Evolutionary conservation across 176 grass and related monocot species (phyloP).

Genomic region (Oryza nivara): DNA sequence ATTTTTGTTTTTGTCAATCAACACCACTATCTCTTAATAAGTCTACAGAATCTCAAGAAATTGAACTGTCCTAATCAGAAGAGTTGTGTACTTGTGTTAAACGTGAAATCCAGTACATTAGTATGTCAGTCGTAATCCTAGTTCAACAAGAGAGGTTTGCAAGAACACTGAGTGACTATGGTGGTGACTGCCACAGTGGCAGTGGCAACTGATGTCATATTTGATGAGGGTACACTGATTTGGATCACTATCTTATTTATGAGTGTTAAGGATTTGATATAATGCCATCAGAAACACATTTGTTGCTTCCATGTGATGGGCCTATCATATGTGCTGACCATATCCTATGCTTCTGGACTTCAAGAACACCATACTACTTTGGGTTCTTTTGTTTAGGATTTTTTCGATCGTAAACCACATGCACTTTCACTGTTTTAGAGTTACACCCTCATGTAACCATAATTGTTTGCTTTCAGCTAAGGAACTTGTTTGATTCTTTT

Average conservation of each 20-base stretch:
- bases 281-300: neutral
- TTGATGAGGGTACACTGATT: slow-evolving; percentile 9
- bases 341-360: slow-evolving; percentile 10
- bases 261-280: slow-evolving; percentile 10
- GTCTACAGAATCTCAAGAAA: neutral
- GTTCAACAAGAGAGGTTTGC: neutral
- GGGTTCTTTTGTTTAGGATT: neutral
- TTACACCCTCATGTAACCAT: neutral
- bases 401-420: neutral
- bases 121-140: slow-evolving; percentile 10
- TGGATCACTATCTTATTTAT: slow-evolving; percentile 20
- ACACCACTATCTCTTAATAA: slow-evolving; percentile 5
- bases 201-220: slow-evolving; percentile 25
- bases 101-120: neutral
- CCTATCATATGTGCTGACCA: slow-evolving; percentile 15
- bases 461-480: neutral
- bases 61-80: slow-evolving; percentile 14
- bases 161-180: slow-evolving; percentile 17
- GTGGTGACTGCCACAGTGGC: neutral
- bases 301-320: slow-evolving; percentile 25
- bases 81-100: neutral
- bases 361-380: slow-evolving; percentile 6
- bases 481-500: slow-evolving; percentile 13
- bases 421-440: neutral
- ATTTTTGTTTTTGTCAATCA: slow-evolving; percentile 1